A percentile compares a stretch with the other conserved stretches of the same genome.
These are phyloP conservation scores for Colletotrichum limetticola DNA, from an alignment of 2,329 filamentous ascomycete genomes.

Conservation along the genomic window DNA sequence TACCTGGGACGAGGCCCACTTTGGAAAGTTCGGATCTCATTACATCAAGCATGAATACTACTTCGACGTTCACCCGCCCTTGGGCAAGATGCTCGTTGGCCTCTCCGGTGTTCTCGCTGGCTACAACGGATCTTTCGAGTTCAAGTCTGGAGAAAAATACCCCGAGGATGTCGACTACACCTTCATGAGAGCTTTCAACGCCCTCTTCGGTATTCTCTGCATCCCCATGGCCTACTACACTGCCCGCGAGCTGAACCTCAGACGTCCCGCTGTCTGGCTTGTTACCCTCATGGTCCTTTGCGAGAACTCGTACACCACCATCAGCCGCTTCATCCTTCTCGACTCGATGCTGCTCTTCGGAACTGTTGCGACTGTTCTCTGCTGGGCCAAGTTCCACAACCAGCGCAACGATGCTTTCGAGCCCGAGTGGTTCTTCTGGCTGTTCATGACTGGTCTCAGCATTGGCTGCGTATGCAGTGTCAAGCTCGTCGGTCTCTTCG, in stretches of 20 bases:
- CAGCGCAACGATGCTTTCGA: slow-evolving; percentile 88
- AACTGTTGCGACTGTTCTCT: slow-evolving; percentile 96
- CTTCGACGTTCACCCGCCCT: slow-evolving; percentile 88
- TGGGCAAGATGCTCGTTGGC: slow-evolving; percentile 98
- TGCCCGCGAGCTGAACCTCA: slow-evolving; percentile 88
- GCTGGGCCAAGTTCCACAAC: slow-evolving; percentile 97
- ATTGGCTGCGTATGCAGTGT: slow-evolving; percentile 99
- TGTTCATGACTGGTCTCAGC: slow-evolving; percentile 91
- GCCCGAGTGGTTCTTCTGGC: slow-evolving; percentile 92
- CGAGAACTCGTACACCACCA: slow-evolving; percentile 99
- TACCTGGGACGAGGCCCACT: slow-evolving; percentile 77
- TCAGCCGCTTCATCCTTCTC: slow-evolving; percentile 96
- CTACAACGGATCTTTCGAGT: slow-evolving; percentile 99
- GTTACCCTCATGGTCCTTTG: slow-evolving; percentile 97
- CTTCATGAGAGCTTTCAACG: slow-evolving; percentile 98
- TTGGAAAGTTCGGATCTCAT: slow-evolving; percentile 98
- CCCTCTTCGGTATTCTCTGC: slow-evolving; percentile 91
- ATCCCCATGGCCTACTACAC: slow-evolving; percentile 96
- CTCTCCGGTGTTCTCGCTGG: slow-evolving; percentile 95
- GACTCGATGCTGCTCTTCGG: slow-evolving; percentile 99
- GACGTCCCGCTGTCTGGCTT: slow-evolving; percentile 90
- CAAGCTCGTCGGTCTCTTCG: slow-evolving; percentile 97
- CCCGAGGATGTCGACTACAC: slow-evolving; percentile 95
- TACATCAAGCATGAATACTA: slow-evolving; percentile 99
- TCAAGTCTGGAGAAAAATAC: slow-evolving; percentile 98